Evolutionary conservation across 1,284 basidiomycete species (phyloP), one percentile per base, ranked within the genome.

Genomic region (Malassezia pachydermatis): DNA sequence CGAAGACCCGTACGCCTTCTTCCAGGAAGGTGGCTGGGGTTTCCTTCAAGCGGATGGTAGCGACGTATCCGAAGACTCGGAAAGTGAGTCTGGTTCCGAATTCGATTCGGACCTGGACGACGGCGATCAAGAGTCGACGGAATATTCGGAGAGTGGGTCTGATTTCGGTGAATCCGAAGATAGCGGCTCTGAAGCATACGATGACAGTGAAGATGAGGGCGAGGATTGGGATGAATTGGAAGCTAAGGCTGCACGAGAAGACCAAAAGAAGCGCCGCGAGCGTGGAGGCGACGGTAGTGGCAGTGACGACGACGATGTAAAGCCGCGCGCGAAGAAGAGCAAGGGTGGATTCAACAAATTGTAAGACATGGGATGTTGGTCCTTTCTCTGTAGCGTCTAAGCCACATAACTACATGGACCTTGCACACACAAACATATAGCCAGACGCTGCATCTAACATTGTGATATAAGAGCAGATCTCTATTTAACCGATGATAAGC

Each of bases 141-240:
- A 54, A 19, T 62, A 63, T 20, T 60, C 56, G 11, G 65, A 65
- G 5, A 62, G 59, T 1, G 67, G 63, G 2, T 65, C 61, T 33
- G 68, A 69, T 58, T 70, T 69, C 60, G 71, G 62, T 25, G 64
- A 65, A 27, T 62, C 60, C 36, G 72, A 61, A 24, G 62, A 62
- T 28, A 63, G 59, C 24, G 67, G 82, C 79, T 60, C 81, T 38
- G 81, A 82, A 68, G 81, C 80, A 10, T 82, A 79, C 27, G 85
- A 83, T 53, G 85, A 86, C 56, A 55, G 51, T 33, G 69, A 57
- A 24, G 34, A 36, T 17, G 66, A 69, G 42, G 66, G 87, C 23
- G 87, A 90, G 55, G 88, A 92, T 62, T 95, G 88, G 89, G 89
- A 92, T 67, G 88, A 88, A 68, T 76, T 94, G 22, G 90, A 96